Conservation (phyloP, 1,139 yeast genomes). For the Nakaseomyces bracarensis region DNA sequence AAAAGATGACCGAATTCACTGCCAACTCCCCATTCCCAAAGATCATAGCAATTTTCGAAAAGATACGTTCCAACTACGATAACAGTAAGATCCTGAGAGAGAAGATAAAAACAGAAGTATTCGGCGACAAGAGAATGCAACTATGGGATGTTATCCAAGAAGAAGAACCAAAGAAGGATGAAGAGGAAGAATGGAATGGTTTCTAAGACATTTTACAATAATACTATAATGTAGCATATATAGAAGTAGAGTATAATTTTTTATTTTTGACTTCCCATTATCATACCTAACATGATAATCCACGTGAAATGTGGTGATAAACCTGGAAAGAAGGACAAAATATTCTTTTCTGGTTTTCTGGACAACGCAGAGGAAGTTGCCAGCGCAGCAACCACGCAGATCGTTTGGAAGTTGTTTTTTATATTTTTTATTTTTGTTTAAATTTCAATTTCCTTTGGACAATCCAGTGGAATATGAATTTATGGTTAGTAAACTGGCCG, state of each 20-base stretch:
- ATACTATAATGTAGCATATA: background rate
- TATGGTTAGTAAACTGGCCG: too few species aligned
- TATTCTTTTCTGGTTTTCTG: too few species aligned
- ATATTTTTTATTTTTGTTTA: background rate
- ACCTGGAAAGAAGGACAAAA: too few species aligned
- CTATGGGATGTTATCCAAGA: constrained; percentile 52
- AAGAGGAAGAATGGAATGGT: constrained; percentile 46
- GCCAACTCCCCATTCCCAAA: constrained; percentile 45
- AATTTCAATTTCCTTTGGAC: too few species aligned
- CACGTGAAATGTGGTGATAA: too few species aligned
- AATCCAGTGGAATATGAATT: too few species aligned
- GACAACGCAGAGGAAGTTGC: too few species aligned
- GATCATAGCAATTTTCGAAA: constrained; percentile 52
- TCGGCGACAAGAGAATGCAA: constrained; percentile 53
- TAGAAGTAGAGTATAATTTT: too few species aligned
- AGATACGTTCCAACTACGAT: constrained; percentile 40
- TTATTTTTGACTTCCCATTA: too few species aligned
- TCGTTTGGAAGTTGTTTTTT: background rate
- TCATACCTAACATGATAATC: background rate
- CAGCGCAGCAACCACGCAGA: background rate
- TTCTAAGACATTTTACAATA: too few species aligned
- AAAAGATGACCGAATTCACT: constrained; percentile 25
- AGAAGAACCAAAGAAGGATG: constrained; percentile 27
- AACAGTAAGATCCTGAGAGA: constrained; percentile 57
- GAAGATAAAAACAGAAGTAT: constrained; percentile 57